phyloP scores from a whole-genome alignment of 2,329 filamentous ascomycete species.

The Pseudocercospora fijiensis region DNA sequence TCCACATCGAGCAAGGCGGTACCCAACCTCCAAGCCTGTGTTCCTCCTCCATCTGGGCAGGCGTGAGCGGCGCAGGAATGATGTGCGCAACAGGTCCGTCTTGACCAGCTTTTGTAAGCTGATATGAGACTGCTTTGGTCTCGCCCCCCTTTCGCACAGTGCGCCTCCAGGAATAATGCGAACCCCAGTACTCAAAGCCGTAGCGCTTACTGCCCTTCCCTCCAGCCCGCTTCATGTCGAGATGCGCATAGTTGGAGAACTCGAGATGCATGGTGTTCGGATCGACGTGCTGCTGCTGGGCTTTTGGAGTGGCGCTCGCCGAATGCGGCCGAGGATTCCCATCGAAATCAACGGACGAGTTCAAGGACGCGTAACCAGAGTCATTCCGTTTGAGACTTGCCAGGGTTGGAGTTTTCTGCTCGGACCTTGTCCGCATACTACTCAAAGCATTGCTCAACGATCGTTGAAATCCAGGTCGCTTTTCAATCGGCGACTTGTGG shows the following conservation, averaged over 20 bases:
- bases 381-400: slow-evolving; percentile 55
- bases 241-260: slow-evolving; percentile 94
- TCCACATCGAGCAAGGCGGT: slow-evolving; percentile 86
- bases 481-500: slow-evolving; percentile 50
- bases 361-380: slow-evolving; percentile 55
- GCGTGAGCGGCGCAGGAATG: slow-evolving; percentile 73
- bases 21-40: slow-evolving; percentile 82
- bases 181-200: slow-evolving; percentile 92
- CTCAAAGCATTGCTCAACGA: slow-evolving; percentile 62
- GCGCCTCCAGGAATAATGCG: slow-evolving; percentile 79
- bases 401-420: slow-evolving; percentile 45
- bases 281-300: slow-evolving; percentile 11
- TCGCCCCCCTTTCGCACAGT: slow-evolving; percentile 66
- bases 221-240: slow-evolving; percentile 73
- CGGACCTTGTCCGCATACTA: slow-evolving; percentile 56
- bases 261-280: slow-evolving; percentile 79
- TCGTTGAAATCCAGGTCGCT: slow-evolving; percentile 54
- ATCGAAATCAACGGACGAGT: slow-evolving; percentile 39
- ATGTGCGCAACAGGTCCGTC: slow-evolving; percentile 75
- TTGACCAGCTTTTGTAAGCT: slow-evolving; percentile 69
- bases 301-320: slow-evolving; percentile 10
- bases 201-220: slow-evolving; percentile 70
- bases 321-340: slow-evolving; percentile 53
- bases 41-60: slow-evolving; percentile 69
- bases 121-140: slow-evolving; percentile 68